These are phyloP conservation scores for Gnaphalium uliginosum DNA, from an alignment of 129 eudicot genomes.

Conservation along the genomic window DNA sequence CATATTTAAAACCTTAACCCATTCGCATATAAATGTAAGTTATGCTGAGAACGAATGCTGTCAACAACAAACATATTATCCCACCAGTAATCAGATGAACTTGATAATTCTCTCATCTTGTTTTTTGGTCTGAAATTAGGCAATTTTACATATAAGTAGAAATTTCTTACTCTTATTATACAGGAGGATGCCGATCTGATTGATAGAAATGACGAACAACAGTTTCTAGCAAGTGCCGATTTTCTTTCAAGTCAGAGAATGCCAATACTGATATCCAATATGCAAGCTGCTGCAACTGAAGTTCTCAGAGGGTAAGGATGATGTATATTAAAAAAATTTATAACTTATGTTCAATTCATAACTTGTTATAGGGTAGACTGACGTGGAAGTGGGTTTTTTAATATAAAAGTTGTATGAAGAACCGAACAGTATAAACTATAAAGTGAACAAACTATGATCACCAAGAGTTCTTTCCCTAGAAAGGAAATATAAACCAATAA, in stretches of 20 bases:
- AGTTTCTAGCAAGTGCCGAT: conserved; percentile 84
- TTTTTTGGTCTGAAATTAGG: not conserved
- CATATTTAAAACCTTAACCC: not conserved
- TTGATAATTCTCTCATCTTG: not conserved
- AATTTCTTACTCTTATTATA: conserved; percentile 8
- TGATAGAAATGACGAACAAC: conserved; percentile 66
- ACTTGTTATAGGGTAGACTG: not conserved
- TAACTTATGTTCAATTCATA: not conserved
- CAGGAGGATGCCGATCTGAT: conserved; percentile 81
- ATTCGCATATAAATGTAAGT: not conserved
- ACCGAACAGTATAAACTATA: not conserved
- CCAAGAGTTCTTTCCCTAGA: not conserved
- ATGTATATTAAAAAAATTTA: not conserved
- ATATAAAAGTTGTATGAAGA: not conserved
- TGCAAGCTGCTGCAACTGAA: conserved; percentile 83
- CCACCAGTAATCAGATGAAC: not conserved
- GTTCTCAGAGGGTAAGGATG: conserved; percentile 64
- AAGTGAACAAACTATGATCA: not conserved
- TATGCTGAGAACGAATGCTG: not conserved
- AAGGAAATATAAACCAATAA: not conserved
- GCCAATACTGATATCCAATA: conserved; percentile 52
- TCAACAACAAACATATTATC: not conserved
- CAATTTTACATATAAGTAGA: not conserved
- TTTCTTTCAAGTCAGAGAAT: conserved; percentile 72
- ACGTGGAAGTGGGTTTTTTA: not conserved